Evolutionary conservation across 2,329 filamentous ascomycete genomes (phyloP), one percentile per base, ranked within the genome.

Genomic region (Coleophoma cylindrospora): DNA sequence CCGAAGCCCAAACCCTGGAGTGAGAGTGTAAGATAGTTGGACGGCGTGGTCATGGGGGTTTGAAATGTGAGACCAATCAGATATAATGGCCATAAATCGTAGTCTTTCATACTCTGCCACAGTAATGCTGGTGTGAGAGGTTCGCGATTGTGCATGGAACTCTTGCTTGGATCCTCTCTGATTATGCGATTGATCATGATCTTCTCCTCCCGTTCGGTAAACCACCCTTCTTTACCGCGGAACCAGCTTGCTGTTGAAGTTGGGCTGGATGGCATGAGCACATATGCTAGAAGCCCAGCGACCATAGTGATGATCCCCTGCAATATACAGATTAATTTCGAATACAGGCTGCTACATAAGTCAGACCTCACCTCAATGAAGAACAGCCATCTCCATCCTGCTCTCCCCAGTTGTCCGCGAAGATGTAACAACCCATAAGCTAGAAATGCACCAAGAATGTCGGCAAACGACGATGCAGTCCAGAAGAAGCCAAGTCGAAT

Each of bases 151-250:
- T 77, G 70, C 73, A 81, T 78, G 34, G 49, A 53, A 32, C 52
- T 48, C 47, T 77, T 77, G 13, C 67, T 69, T 4, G 77, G 77
- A 50, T 83, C 64, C 3, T 80, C 79, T 13, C 61, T 58, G 15
- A 83, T 64, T 17, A 77, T 68, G 1, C 81, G 70, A 56, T 84
- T 85, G 22, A 85, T 79, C 53, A 84, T 74, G 56, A 85, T 85
- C 47, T 70, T 70, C 57, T 85, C 80, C 51, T 84, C 82, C 2
- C 73, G 73, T 41, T 83, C 77, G 3, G 60, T 76, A 62, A 85
- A 86, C 77, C 80, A 86, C 1, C 81, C 82, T 48, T 77, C 57
- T 54, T 82, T 75, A 11, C 78, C 79, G 11, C 79, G 74, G 58
- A 79, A 79, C 75, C 76, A 80, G 43, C 71, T 76, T 40, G 70